phyloP scores from a whole-genome alignment of 108 stramenopile genomes.

The Nitzschia sp. region DNA sequence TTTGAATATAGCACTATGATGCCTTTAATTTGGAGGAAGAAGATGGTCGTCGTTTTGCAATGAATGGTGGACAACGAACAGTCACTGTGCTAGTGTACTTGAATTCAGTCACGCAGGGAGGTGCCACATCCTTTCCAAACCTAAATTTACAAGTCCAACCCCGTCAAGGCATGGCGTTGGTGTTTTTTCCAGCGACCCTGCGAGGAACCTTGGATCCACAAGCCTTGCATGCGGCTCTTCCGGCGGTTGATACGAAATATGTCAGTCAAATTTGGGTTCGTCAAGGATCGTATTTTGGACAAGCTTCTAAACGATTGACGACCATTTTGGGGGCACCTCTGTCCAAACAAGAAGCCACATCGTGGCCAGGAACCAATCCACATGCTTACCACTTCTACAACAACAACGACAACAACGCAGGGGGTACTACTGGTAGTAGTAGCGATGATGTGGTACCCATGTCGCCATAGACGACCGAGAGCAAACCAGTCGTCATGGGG shows the following conservation, averaged over 20 bases:
- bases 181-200: slow-evolving; percentile 96
- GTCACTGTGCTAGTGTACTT: slow-evolving; percentile 96
- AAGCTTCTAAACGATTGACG: slow-evolving; percentile 69
- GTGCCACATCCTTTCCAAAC: slow-evolving; percentile 84
- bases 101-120: slow-evolving; percentile 87
- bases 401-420: neutral
- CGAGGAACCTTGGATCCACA: slow-evolving; percentile 87
- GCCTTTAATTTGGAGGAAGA: slow-evolving; percentile 88
- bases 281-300: slow-evolving; percentile 82
- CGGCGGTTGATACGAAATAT: slow-evolving; percentile 90
- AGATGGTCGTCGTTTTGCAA: slow-evolving; percentile 82
- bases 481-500: neutral
- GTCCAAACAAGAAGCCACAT: slow-evolving; percentile 3
- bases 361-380: too few relatives aligned
- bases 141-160: slow-evolving; percentile 79
- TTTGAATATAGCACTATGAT: slow-evolving; percentile 62
- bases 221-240: slow-evolving; percentile 84
- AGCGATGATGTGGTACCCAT: neutral
- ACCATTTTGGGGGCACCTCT: slow-evolving; percentile 68
- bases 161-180: slow-evolving; percentile 79
- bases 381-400: neutral
- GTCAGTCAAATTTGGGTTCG: slow-evolving; percentile 98
- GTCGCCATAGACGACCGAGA: neutral
- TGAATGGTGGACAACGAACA: slow-evolving; percentile 94
- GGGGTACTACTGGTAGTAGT: neutral